phyloP scores from a whole-genome alignment of 2,329 filamentous ascomycete species.

The Diaporthe longicolla region DNA sequence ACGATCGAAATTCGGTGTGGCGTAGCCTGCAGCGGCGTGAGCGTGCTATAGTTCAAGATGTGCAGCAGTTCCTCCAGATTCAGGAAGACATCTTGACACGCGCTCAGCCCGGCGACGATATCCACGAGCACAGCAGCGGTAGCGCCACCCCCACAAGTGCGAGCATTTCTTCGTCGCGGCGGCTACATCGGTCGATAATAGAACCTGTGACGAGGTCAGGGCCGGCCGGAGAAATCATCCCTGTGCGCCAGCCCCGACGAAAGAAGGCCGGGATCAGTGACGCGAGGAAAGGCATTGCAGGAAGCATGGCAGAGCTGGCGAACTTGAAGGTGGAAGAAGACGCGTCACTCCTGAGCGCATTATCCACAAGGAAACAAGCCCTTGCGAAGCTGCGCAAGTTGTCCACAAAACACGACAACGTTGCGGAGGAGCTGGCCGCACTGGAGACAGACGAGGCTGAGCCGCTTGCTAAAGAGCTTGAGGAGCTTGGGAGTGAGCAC shows the following conservation, averaged over 20 bases:
- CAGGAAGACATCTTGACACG: constrained; percentile 60
- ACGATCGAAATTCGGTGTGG: constrained; percentile 62
- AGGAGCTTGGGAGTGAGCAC: constrained; percentile 70
- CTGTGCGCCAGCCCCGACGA: constrained; percentile 69
- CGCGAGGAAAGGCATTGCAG: constrained; percentile 75
- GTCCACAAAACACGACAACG: constrained; percentile 63
- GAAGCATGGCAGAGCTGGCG: constrained; percentile 74
- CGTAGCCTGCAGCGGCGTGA: constrained; percentile 62
- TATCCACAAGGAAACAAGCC: constrained; percentile 69
- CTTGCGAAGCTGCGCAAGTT: constrained; percentile 71
- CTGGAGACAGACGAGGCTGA: constrained; percentile 70
- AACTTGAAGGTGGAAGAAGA: constrained; percentile 78
- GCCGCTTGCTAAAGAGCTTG: constrained; percentile 72
- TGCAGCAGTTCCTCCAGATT: constrained; percentile 64
- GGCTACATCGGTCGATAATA: constrained; percentile 59
- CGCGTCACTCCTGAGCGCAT: constrained; percentile 69
- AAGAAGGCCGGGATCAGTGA: constrained; percentile 70
- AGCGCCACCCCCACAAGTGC: constrained; percentile 55
- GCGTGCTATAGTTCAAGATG: constrained; percentile 60
- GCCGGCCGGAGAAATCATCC: constrained; percentile 66
- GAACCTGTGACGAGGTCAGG: constrained; percentile 57
- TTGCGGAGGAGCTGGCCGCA: constrained; percentile 65
- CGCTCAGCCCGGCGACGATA: constrained; percentile 47
- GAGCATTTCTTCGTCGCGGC: constrained; percentile 55
- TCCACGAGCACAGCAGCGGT: constrained; percentile 52